phyloP scores from a whole-genome alignment of 345 rosid genomes.

The Lepidium africanum region DNA sequence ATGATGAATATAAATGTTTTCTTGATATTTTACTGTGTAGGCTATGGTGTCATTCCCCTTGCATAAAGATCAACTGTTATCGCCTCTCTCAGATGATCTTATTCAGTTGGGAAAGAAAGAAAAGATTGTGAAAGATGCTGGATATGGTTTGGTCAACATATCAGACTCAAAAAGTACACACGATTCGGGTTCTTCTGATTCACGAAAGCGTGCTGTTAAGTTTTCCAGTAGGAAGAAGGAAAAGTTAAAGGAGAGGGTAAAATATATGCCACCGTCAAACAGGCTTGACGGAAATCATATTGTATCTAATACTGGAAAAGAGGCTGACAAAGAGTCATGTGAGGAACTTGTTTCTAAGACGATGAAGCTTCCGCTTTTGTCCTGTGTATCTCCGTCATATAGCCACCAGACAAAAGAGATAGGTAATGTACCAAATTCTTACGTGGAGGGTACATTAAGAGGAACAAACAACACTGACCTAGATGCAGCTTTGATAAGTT shows the following conservation, averaged over 20 bases:
- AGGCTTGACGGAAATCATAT: slow-evolving; percentile 24
- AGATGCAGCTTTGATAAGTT: slow-evolving; percentile 17
- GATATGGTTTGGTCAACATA: slow-evolving; percentile 22
- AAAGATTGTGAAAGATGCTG: slow-evolving; percentile 31
- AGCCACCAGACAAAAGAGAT: slow-evolving; percentile 31
- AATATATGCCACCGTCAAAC: slow-evolving; percentile 34
- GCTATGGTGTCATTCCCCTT: slow-evolving; percentile 70
- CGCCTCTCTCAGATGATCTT: slow-evolving; percentile 73
- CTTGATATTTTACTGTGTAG: slow-evolving; percentile 36
- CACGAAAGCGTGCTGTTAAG: slow-evolving; percentile 37
- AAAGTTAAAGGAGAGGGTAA: slow-evolving; percentile 36
- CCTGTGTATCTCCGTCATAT: slow-evolving; percentile 35
- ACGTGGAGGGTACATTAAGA: slow-evolving; percentile 27
- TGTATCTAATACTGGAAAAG: slow-evolving; percentile 34
- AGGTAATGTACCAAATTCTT: slow-evolving; percentile 26
- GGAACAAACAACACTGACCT: slow-evolving; percentile 11
- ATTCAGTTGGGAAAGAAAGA: slow-evolving; percentile 44
- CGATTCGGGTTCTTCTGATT: slow-evolving; percentile 30
- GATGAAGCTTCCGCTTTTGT: slow-evolving; percentile 62
- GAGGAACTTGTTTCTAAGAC: slow-evolving; percentile 69
- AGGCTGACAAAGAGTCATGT: slow-evolving; percentile 34
- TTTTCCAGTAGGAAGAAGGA: slow-evolving; percentile 35
- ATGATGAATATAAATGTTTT: slow-evolving; percentile 19
- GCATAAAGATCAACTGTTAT: slow-evolving; percentile 47
- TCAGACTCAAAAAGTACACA: slow-evolving; percentile 22